Percentiles rank a stretch among this genome's conserved stretches.
Conservation (phyloP, 2,329 filamentous ascomycete genomes). For the Colletotrichum sojae region DNA sequence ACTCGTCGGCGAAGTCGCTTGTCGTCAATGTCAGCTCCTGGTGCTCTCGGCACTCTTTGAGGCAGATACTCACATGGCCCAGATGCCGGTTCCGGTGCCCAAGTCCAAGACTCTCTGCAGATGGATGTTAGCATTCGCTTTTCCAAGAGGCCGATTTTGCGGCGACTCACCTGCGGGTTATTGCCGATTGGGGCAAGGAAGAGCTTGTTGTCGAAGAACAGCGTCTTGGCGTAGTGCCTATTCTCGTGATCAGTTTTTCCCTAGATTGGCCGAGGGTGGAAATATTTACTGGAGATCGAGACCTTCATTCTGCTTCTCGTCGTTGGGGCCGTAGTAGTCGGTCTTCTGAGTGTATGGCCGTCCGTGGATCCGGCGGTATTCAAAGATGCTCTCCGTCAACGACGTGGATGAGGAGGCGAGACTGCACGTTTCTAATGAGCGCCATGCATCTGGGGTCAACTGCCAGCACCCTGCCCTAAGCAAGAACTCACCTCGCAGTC, state of each 20-base stretch:
- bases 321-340: constrained; percentile 48
- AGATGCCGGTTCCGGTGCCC: constrained; percentile 60
- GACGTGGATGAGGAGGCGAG: not conserved
- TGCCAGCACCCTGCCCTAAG: not conserved
- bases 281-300: constrained; percentile 41
- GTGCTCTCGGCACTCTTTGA: not conserved
- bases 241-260: not conserved
- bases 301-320: constrained; percentile 46
- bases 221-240: constrained; percentile 45
- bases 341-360: constrained; percentile 5
- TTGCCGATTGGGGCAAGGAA: constrained; percentile 52
- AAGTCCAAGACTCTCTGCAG: constrained; percentile 55
- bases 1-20: constrained; percentile 63
- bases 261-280: no score
- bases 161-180: constrained; percentile 43
- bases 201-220: constrained; percentile 43
- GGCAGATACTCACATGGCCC: constrained; percentile 54
- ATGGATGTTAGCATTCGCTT: not conserved
- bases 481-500: not conserved
- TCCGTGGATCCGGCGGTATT: constrained; percentile 4
- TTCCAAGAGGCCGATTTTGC: not conserved
- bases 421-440: not conserved
- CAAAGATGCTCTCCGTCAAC: not conserved
- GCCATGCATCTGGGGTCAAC: no score
- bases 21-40: not conserved